Evolutionary conservation across 2,329 filamentous ascomycete species (phyloP).

Genomic region (Fusarium sp.): DNA sequence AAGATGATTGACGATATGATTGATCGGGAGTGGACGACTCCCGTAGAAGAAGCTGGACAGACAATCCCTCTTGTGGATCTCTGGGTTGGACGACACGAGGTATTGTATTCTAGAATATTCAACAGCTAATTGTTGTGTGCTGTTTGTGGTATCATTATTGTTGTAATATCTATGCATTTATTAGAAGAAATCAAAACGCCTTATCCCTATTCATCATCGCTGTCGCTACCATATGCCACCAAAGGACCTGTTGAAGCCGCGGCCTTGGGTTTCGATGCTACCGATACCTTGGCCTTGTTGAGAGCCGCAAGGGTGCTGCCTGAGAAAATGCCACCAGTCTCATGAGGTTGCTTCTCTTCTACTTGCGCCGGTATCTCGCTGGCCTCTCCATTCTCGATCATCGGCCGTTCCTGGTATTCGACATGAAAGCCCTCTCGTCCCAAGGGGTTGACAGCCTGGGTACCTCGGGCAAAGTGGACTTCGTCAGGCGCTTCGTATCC

Average conservation of each 20-base stretch:
- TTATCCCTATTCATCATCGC: slow-evolving; percentile 68
- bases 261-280: slow-evolving; percentile 64
- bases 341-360: slow-evolving; percentile 51
- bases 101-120: slow-evolving; percentile 86
- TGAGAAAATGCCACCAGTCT: slow-evolving; percentile 76
- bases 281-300: slow-evolving; percentile 64
- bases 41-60: slow-evolving; percentile 74
- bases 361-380: slow-evolving; percentile 47
- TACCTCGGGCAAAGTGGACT: slow-evolving; percentile 87
- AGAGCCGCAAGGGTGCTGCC: slow-evolving; percentile 83
- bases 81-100: slow-evolving; percentile 84
- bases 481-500: slow-evolving; percentile 95
- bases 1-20: slow-evolving; percentile 66
- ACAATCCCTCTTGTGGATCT: slow-evolving; percentile 80
- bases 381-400: slow-evolving; percentile 66
- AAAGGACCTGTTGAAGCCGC: slow-evolving; percentile 72
- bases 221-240: slow-evolving; percentile 90
- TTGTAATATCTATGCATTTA: slow-evolving; percentile 40
- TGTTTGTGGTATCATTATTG: slow-evolving; percentile 46
- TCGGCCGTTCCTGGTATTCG: slow-evolving; percentile 67
- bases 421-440: slow-evolving; percentile 68
- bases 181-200: slow-evolving; percentile 38
- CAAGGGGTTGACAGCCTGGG: slow-evolving; percentile 69
- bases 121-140: slow-evolving; percentile 68
- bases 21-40: slow-evolving; percentile 65